Percentiles rank a stretch among this genome's conserved stretches.
Evolutionary conservation across 2,329 filamentous ascomycete genomes (phyloP).

Genomic region (Aspergillus piperis): DNA sequence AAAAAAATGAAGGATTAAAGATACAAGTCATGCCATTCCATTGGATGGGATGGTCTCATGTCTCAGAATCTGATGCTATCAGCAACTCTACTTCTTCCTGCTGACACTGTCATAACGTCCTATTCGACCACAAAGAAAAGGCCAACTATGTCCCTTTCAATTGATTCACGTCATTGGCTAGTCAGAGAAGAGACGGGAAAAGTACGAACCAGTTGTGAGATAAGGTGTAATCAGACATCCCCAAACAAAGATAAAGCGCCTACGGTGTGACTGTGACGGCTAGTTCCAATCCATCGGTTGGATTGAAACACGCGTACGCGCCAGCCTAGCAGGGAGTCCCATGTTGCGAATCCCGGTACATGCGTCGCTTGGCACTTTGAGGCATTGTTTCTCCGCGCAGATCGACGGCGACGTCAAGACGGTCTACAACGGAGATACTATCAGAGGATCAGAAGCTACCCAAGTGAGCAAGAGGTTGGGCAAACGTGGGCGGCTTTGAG

Average conservation of each 20-base stretch:
- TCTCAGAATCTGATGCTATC: slow-evolving; percentile 5
- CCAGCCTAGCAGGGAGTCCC: neutral
- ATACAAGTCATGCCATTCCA: slow-evolving; percentile 2
- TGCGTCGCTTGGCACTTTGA: neutral
- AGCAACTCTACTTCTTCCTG: neutral
- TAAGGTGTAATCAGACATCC: slow-evolving; percentile 1
- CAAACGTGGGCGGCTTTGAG: neutral
- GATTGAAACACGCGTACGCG: slow-evolving; percentile 1
- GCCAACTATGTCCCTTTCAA: neutral
- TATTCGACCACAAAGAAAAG: neutral
- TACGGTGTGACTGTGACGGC: neutral
- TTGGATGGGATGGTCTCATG: slow-evolving; percentile 4
- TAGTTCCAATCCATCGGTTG: neutral
- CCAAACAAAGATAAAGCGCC: slow-evolving; percentile 3
- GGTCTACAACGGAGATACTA: too few species aligned
- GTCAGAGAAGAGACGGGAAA: neutral
- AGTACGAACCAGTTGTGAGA: neutral
- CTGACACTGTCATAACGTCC: neutral
- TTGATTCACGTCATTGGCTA: neutral
- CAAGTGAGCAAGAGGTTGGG: neutral
- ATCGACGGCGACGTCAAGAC: neutral
- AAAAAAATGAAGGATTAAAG: neutral
- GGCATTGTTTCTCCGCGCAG: neutral
- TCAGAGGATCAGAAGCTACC: neutral
- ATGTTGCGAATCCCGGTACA: neutral